Conservation (phyloP, 768 basidiomycete species). For the Naganishia kalamii region DNA sequence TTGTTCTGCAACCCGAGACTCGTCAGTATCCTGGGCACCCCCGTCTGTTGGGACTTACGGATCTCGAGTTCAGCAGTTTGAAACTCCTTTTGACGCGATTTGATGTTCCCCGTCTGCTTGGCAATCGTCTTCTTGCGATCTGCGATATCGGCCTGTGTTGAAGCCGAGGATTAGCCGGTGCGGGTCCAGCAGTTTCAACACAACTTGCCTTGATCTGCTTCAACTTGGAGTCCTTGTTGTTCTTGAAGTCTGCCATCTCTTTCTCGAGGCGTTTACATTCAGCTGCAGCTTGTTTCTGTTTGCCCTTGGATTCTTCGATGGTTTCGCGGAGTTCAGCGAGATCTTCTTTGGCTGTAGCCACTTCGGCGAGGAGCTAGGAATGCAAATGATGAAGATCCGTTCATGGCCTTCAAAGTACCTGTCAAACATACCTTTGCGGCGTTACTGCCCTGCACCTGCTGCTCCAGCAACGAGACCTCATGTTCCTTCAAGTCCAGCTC, state of each 20-base stretch:
- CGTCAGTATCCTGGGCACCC: background rate
- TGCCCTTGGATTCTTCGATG: constrained; percentile 57
- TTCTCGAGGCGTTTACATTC: constrained; percentile 83
- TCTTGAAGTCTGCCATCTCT: constrained; percentile 98
- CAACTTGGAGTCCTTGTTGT: constrained; percentile 95
- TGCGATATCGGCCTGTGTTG: constrained; percentile 62
- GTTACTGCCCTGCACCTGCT: constrained; percentile 81
- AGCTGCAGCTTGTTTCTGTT: constrained; percentile 66
- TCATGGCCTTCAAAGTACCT: background rate
- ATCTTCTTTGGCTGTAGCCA: constrained; percentile 62
- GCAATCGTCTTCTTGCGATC: constrained; percentile 74
- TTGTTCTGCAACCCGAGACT: constrained; percentile 56
- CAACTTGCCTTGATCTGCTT: constrained; percentile 74
- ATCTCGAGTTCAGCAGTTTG: constrained; percentile 81
- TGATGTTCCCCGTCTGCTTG: constrained; percentile 72
- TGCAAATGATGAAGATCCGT: background rate
- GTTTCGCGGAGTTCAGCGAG: constrained; percentile 51
- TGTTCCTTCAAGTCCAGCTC: constrained; percentile 87
- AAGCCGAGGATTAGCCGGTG: background rate
- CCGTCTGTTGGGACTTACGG: constrained; percentile 52
- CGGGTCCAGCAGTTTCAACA: background rate
- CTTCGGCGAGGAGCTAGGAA: constrained; percentile 69
- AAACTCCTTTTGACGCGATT: constrained; percentile 79
- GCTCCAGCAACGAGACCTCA: constrained; percentile 70
- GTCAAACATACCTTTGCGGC: constrained; percentile 67